Evolutionary conservation across 768 basidiomycete genomes (phyloP), one percentile per base, ranked within the genome.

Genomic region (Dacryopinax primogenitus): DNA sequence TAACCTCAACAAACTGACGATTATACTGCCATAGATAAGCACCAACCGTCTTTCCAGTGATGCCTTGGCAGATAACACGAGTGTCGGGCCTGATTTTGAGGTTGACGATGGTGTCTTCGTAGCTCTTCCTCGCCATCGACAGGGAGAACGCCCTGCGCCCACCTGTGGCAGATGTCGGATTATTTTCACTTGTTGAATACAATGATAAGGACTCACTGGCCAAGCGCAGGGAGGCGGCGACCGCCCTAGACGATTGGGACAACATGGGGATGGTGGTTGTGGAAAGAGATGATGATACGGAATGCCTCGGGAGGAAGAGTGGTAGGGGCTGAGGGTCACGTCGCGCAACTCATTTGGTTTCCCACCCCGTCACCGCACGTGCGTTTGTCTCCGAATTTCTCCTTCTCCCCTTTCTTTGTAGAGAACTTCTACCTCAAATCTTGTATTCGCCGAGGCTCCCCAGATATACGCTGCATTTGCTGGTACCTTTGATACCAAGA

Each of bases 21-120:
- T 3, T 33, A 21, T 32, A 23, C 26, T 23, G 51, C n/a, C 6
- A 47, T 21, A 23, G 26, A 7, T 18, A 62, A 6, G 62, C 13
- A 70, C 84, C 70, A 69, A 91, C 94, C 66, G 92, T 96, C 85
- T 96, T 97, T 74, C 94, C 94, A 13, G 93, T 97, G 71, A 93
- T 84, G 2, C 84, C 92, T 77, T 92, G 96, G 76, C 87, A 92
- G 68, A 86, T 78, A 47, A 99, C 95, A 77, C 85, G 93, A 70
- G 96, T 96, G 76, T 98, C 91, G 73, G 91, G 90, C 77, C 90
- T 84, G 72, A 99, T 88, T 70, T 86, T 84, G 68, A 99, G 84
- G 79, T 97, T 99, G 73, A 83, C 80, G 73, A 93, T 87, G 62
- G 92, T 93, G 73, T 89, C 88, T 64, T 87, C 91, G 75, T 98